phyloP scores from a whole-genome alignment of 352 stramenopile species.

The Phytophthora constricta region DNA sequence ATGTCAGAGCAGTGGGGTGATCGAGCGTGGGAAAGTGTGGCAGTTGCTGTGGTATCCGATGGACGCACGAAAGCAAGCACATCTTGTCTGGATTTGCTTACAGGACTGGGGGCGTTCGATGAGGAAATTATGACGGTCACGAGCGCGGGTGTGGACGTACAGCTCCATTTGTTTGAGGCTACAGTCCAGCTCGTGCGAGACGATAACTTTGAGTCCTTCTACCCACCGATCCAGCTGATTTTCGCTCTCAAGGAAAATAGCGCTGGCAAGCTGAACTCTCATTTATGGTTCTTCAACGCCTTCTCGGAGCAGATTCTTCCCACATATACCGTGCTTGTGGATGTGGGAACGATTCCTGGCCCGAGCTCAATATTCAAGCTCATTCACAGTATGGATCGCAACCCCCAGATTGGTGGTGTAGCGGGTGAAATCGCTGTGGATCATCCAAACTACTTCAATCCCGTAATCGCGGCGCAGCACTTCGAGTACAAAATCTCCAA shows the following conservation, averaged over 20 bases:
- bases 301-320: constrained; percentile 63
- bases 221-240: constrained; percentile 56
- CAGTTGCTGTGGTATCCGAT: constrained; percentile 49
- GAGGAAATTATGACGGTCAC: constrained; percentile 66
- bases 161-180: constrained; percentile 56
- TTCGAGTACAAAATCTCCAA: constrained; percentile 71
- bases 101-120: constrained; percentile 46
- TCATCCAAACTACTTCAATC: constrained; percentile 55
- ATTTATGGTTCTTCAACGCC: constrained; percentile 67
- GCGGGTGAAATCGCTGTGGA: constrained; percentile 53
- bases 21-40: constrained; percentile 48
- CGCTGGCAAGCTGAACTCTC: constrained; percentile 57
- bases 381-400: constrained; percentile 55
- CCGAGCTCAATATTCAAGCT: constrained; percentile 50
- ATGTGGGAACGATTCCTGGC: constrained; percentile 52
- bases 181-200: constrained; percentile 51
- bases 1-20: constrained; percentile 53
- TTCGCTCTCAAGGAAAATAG: constrained; percentile 64
- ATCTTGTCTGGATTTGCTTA: constrained; percentile 51
- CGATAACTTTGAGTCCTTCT: constrained; percentile 51
- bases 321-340: constrained; percentile 57
- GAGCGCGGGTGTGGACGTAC: constrained; percentile 46
- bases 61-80: constrained; percentile 49
- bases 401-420: constrained; percentile 59
- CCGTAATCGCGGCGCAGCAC: constrained; percentile 49